A percentile compares a stretch with the other conserved stretches of the same genome.
Conservation (phyloP, 2,329 filamentous ascomycete genomes). For the Ambrosiella xylebori region DNA sequence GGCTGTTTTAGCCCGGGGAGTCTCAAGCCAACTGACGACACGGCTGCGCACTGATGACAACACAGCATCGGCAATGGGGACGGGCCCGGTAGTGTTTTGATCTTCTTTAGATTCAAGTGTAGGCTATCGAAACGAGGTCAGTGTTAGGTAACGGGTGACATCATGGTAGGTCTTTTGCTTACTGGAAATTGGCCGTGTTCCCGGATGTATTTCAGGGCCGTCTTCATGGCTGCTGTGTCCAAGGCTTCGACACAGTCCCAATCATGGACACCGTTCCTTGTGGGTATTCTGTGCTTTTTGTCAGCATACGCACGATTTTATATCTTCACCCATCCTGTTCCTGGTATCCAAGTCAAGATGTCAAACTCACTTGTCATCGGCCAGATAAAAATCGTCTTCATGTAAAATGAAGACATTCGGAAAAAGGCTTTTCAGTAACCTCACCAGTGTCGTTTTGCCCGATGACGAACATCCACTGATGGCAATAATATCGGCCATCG, state of each 20-base stretch:
- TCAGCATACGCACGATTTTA: background rate
- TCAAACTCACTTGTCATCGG: conserved; percentile 48
- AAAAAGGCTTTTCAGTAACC: conserved; percentile 69
- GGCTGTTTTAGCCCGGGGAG: conserved; percentile 26
- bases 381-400: conserved; percentile 87
- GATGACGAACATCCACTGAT: conserved; percentile 83
- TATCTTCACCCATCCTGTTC: background rate
- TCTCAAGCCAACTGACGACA: conserved; percentile 30
- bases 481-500: conserved; percentile 48
- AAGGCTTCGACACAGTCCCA: conserved; percentile 83
- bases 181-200: conserved; percentile 48
- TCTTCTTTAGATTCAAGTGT: conserved; percentile 32
- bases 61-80: conserved; percentile 31
- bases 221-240: conserved; percentile 49
- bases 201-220: conserved; percentile 53
- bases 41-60: conserved; percentile 30
- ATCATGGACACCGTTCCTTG: conserved; percentile 46
- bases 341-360: background rate
- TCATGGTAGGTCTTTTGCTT: conserved; percentile 19
- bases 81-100: conserved; percentile 40
- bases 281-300: conserved; percentile 7
- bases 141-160: background rate
- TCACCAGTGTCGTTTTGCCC: conserved; percentile 85
- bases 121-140: conserved; percentile 15
- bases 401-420: conserved; percentile 68